Evolutionary conservation across 441 rosid genomes (phyloP), one percentile per base, ranked within the genome.

Genomic region (Populus hybrid): DNA sequence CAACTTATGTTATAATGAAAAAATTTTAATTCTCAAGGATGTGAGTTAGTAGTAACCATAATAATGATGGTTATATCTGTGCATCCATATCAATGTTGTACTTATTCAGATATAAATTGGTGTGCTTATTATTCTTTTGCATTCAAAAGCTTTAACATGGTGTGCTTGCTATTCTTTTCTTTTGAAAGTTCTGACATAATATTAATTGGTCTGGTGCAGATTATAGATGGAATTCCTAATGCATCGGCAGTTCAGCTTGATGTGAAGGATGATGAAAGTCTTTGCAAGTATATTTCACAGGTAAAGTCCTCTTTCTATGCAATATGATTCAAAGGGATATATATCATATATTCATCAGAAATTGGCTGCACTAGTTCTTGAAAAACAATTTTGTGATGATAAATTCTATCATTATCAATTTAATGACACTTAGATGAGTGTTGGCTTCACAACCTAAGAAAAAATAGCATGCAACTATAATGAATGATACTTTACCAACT

Each of bases 161-260:
- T 26, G 53, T 74, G 73, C 33, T 59, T 72, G 42, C 68, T 40
- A 66, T 59, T 33, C 23, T 65, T 64, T 63, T 66, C 56, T 18
- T 50, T 29, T 67, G 70, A 68, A 68, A 18, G 26, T 73, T 66
- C 18, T 75, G 59, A 71, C 29, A 31, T 77, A 23, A 29, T 70
- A 66, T 63, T 72, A 73, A 76, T 69, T 63, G 45, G 36, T 26
- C 26, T 86, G 75, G 64, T 69, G 40, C 87, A 95, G 99, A 85
- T 89, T 45, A 78, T 87, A 78, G 90, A 92, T 85, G 99, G 97
- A 66, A 93, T 89, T 75, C 83, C 95, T 33, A 91, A 95, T 69
- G 89, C 93, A 69, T 85, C 82, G 9, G 98, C 99, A 24, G 82
- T 89, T 77, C 90, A 93, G 83, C 84, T 95, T 64, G 98, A 95